phyloP scores from a whole-genome alignment of 2,329 filamentous ascomycete species.

The Colletotrichum tamarilloi region DNA sequence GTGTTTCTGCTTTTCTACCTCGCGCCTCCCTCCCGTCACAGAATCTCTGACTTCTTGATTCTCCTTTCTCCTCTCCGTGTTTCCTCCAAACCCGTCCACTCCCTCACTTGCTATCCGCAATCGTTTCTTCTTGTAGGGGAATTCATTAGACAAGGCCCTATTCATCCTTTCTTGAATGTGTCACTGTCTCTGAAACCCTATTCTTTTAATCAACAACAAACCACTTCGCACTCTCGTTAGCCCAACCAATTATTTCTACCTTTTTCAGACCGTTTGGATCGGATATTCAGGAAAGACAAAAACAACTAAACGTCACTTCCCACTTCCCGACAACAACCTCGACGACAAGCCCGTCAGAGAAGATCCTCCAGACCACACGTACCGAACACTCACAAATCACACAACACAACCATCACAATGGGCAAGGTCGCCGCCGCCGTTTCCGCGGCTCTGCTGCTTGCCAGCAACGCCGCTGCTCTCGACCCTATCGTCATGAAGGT shows the following conservation, averaged over 20 bases:
- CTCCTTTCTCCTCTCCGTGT: constrained; percentile 21
- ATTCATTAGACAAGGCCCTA: neutral
- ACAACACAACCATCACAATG: constrained; percentile 20
- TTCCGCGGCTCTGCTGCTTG: constrained; percentile 54
- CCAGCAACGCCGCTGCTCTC: constrained; percentile 56
- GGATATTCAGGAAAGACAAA: neutral
- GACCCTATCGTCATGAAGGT: constrained; percentile 78
- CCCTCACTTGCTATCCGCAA: constrained; percentile 28
- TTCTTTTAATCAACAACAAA: constrained; percentile 34
- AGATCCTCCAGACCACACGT: neutral
- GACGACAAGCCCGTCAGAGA: neutral
- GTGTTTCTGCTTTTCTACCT: constrained; percentile 35
- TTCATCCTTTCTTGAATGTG: constrained; percentile 2
- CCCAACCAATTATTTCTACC: constrained; percentile 28
- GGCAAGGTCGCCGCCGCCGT: constrained; percentile 37
- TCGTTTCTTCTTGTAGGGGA: constrained; percentile 28
- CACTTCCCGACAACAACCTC: neutral
- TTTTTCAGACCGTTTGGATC: neutral
- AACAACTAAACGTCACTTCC: neutral
- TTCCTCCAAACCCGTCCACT: constrained; percentile 35
- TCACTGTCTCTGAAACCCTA: constrained; percentile 6
- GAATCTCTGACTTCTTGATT: neutral
- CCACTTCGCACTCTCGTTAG: constrained; percentile 36
- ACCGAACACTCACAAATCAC: neutral
- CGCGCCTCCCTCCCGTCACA: constrained; percentile 22